Evolutionary conservation across 1,139 yeast species (phyloP).

Genomic region (Suhomyces choctaworum): DNA sequence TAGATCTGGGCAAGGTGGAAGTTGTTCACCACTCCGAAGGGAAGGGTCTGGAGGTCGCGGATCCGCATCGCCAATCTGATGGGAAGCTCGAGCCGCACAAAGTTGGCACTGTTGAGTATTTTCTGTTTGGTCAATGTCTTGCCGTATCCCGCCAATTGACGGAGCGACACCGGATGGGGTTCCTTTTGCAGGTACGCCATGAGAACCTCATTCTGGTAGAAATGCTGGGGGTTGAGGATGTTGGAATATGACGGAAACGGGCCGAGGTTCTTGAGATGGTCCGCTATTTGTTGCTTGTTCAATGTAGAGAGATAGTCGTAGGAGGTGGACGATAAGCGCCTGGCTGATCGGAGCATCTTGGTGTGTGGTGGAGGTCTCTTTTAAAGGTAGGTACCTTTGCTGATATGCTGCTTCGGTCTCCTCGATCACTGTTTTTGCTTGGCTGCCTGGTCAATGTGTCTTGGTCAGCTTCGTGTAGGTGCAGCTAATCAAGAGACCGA

Average conservation of each 20-base stretch:
- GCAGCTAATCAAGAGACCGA: too few relatives aligned
- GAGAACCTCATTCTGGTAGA: slow-evolving; percentile 79
- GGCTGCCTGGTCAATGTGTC: too few relatives aligned
- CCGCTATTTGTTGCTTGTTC: slow-evolving; percentile 42
- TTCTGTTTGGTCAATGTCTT: slow-evolving; percentile 76
- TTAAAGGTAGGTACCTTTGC: not conserved
- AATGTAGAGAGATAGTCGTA: slow-evolving; percentile 26
- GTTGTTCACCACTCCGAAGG: slow-evolving; percentile 82
- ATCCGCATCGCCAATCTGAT: slow-evolving; percentile 80
- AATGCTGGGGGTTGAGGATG: slow-evolving; percentile 66
- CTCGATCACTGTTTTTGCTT: too few relatives aligned
- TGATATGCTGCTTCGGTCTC: not conserved
- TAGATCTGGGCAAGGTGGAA: slow-evolving; percentile 84
- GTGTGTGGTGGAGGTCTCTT: not conserved
- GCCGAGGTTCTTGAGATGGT: slow-evolving; percentile 41
- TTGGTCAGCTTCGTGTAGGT: too few relatives aligned
- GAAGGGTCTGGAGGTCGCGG: slow-evolving; percentile 75
- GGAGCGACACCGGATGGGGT: slow-evolving; percentile 87
- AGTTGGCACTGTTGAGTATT: slow-evolving; percentile 78
- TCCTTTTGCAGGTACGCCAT: slow-evolving; percentile 60
- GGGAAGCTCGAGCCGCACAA: slow-evolving; percentile 82
- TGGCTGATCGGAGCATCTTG: not conserved
- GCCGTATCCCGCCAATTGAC: slow-evolving; percentile 89
- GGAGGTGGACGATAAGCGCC: slow-evolving; percentile 9
- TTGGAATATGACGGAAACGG: slow-evolving; percentile 48